phyloP scores from a whole-genome alignment of 2,329 filamentous ascomycete species.

The Fusarium sp. region DNA sequence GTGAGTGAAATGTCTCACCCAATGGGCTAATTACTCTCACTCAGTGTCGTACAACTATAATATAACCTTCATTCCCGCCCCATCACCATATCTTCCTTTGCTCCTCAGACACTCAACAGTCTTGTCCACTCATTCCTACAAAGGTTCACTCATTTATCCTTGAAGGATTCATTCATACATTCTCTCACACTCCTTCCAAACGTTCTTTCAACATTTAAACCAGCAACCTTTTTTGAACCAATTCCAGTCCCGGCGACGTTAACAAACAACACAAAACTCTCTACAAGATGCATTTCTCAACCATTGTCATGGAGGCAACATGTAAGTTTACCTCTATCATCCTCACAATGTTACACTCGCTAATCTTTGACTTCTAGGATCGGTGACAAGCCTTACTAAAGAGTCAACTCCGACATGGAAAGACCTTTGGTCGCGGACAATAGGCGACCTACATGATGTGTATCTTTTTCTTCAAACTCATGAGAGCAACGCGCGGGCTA shows the following conservation, averaged over 20 bases:
- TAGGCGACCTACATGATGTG: constrained; percentile 33
- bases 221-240: constrained; percentile 1
- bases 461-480: constrained; percentile 29
- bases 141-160: constrained; percentile 35
- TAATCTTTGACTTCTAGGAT: constrained; percentile 35
- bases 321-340: constrained; percentile 42
- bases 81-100: constrained; percentile 8
- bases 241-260: constrained; percentile 39
- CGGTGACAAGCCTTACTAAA: constrained; percentile 42
- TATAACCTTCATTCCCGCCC: constrained; percentile 35
- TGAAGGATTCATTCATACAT: constrained; percentile 30
- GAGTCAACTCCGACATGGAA: constrained; percentile 1
- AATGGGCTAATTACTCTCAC: constrained; percentile 16
- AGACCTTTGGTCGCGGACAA: constrained; percentile 11
- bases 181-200: constrained; percentile 32
- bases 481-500: constrained; percentile 34
- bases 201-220: constrained; percentile 8
- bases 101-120: constrained; percentile 35
- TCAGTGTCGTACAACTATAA: constrained; percentile 33
- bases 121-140: constrained; percentile 37
- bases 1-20: constrained; percentile 8
- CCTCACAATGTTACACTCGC: constrained; percentile 1
- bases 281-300: constrained; percentile 44
- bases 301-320: constrained; percentile 40
- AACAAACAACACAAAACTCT: constrained; percentile 14